Conservation (phyloP, 176 grass and related monocot genomes). For the Saccharum officinarum region DNA sequence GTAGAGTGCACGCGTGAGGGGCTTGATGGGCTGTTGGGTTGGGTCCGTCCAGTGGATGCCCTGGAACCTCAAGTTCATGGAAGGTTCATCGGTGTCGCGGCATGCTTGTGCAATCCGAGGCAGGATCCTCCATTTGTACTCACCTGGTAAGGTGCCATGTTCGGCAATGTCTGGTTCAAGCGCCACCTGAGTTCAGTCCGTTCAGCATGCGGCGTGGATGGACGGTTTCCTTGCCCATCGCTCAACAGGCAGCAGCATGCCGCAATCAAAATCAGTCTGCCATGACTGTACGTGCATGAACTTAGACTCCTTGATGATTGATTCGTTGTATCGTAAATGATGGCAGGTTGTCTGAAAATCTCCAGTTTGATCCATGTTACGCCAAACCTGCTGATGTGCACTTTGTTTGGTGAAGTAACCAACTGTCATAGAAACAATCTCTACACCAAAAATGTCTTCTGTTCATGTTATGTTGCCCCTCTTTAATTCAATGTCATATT, state of each 20-base stretch:
- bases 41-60: slow-evolving; percentile 4
- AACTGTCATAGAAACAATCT: neutral
- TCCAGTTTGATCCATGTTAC: neutral
- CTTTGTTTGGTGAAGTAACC: neutral
- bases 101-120: slow-evolving; percentile 19
- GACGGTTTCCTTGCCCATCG: slow-evolving; percentile 4
- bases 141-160: slow-evolving; percentile 2
- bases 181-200: neutral
- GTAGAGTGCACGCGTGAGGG: slow-evolving; percentile 21
- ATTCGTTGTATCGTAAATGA: neutral
- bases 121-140: slow-evolving; percentile 25
- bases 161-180: slow-evolving; percentile 1
- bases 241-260: neutral
- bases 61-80: neutral
- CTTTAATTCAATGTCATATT: neutral
- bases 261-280: neutral
- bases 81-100: slow-evolving; percentile 16
- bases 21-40: slow-evolving; percentile 16
- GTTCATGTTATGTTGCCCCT: neutral
- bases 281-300: neutral
- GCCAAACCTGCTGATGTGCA: neutral
- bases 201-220: neutral
- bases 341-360: neutral
- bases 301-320: neutral
- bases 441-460: too few relatives aligned